phyloP scores from a whole-genome alignment of 2,329 filamentous ascomycete genomes.

The Colletotrichum zoysiae region DNA sequence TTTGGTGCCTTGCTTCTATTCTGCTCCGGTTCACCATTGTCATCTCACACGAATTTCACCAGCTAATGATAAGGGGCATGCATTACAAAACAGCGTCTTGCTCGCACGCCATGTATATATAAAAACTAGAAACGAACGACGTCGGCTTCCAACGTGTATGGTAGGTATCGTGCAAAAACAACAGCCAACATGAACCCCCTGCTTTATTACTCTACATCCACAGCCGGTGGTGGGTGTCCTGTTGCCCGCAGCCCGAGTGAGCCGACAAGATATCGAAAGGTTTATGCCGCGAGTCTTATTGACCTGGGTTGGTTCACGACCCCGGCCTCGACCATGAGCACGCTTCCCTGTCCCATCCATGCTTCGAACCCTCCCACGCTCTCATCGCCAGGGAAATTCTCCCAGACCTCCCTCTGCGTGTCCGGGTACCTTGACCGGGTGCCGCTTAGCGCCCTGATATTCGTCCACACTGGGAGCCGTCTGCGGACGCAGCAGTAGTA shows the following conservation, averaged over 20 bases:
- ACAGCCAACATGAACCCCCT: no score
- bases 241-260: background rate
- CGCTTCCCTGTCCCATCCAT: conserved; percentile 55
- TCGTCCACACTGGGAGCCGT: conserved; percentile 55
- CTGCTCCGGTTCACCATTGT: background rate
- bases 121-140: background rate
- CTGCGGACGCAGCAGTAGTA: conserved; percentile 58
- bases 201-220: background rate
- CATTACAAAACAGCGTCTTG: background rate
- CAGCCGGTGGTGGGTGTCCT: background rate
- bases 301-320: conserved; percentile 44
- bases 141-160: background rate
- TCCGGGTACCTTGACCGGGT: conserved; percentile 57
- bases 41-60: background rate
- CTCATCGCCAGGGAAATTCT: conserved; percentile 56
- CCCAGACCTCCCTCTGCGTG: conserved; percentile 54
- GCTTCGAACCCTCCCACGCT: conserved; percentile 53
- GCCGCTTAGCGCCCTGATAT: conserved; percentile 51
- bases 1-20: background rate
- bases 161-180: conserved; percentile 11
- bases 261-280: no score
- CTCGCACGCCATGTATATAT: no score
- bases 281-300: conserved; percentile 14
- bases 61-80: background rate
- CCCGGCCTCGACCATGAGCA: conserved; percentile 55